These are phyloP conservation scores for Cystobasidium pallidum DNA, from an alignment of 1,284 basidiomycete species.

Conservation along the genomic window DNA sequence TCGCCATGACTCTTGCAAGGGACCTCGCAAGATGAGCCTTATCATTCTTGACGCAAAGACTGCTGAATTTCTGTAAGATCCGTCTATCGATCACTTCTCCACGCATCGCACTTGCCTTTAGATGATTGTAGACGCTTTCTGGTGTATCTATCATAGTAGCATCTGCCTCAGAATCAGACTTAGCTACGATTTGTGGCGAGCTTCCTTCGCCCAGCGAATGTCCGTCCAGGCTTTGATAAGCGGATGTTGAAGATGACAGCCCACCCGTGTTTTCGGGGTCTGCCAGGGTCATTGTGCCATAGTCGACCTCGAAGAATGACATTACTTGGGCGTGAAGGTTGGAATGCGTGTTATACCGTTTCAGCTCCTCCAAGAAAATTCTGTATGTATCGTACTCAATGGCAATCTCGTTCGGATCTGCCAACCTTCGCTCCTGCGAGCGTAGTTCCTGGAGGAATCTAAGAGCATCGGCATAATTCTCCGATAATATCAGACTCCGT, in stretches of 20 bases:
- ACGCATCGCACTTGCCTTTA: background rate
- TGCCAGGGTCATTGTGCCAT: background rate
- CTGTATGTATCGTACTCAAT: conserved; percentile 23
- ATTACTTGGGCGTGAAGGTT: background rate
- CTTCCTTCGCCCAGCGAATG: background rate
- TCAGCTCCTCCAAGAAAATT: conserved; percentile 18
- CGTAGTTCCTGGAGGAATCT: conserved; percentile 10
- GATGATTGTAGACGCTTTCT: background rate
- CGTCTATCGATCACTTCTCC: background rate
- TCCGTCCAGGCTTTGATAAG: background rate
- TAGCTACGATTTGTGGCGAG: background rate
- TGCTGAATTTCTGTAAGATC: conserved; percentile 14
- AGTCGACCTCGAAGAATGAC: background rate
- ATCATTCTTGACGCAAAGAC: conserved; percentile 3
- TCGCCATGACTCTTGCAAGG: conserved; percentile 1
- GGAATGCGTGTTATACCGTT: conserved; percentile 21
- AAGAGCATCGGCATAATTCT: conserved; percentile 21
- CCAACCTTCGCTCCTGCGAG: background rate
- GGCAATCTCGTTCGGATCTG: background rate
- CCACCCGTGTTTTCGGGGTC: background rate
- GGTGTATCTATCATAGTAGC: background rate
- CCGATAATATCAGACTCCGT: conserved; percentile 10
- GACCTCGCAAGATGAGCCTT: conserved; percentile 8
- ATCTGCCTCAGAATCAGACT: background rate
- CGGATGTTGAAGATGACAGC: background rate